These are phyloP conservation scores for Stemphylium beticola DNA, from an alignment of 2,329 filamentous ascomycete species.

Conservation along the genomic window DNA sequence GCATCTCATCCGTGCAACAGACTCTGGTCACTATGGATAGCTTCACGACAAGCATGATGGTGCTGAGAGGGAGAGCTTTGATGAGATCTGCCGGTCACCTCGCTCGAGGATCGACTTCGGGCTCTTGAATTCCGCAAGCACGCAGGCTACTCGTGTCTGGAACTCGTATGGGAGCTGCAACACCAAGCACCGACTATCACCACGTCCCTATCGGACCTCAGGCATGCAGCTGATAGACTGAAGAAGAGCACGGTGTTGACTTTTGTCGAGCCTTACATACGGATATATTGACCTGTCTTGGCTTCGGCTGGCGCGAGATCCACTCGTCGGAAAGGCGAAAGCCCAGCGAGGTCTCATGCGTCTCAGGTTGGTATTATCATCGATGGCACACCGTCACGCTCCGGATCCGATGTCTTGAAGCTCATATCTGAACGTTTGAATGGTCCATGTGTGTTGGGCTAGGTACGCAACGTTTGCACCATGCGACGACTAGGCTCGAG, in stretches of 20 bases:
- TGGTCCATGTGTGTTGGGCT: conserved; percentile 33
- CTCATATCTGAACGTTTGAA: conserved; percentile 8
- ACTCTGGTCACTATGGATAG: conserved; percentile 69
- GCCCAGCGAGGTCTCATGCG: conserved; percentile 61
- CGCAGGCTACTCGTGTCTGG: conserved; percentile 14
- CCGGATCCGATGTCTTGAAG: conserved; percentile 38
- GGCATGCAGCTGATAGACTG: conserved; percentile 32
- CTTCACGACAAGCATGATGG: conserved; percentile 53
- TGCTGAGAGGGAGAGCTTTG: conserved; percentile 55
- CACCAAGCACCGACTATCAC: conserved; percentile 41
- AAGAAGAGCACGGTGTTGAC: conserved; percentile 49
- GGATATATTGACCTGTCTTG: conserved; percentile 44
- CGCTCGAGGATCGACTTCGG: conserved; percentile 58
- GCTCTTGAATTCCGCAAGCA: conserved; percentile 48
- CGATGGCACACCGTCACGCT: conserved; percentile 48
- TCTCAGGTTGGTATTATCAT: conserved; percentile 39
- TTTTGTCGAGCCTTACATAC: conserved; percentile 52
- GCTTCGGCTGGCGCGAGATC: conserved; percentile 46
- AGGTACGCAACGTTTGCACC: conserved; percentile 33
- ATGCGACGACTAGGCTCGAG: conserved; percentile 18
- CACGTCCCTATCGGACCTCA: conserved; percentile 37
- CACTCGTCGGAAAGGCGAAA: conserved; percentile 66
- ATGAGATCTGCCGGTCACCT: conserved; percentile 60
- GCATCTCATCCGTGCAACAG: conserved; percentile 73
- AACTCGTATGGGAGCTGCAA: conserved; percentile 42